Evolutionary conservation across 129 eudicot genomes (phyloP), one percentile per base, ranked within the genome.

Genomic region (Gnaphalium uliginosum): DNA sequence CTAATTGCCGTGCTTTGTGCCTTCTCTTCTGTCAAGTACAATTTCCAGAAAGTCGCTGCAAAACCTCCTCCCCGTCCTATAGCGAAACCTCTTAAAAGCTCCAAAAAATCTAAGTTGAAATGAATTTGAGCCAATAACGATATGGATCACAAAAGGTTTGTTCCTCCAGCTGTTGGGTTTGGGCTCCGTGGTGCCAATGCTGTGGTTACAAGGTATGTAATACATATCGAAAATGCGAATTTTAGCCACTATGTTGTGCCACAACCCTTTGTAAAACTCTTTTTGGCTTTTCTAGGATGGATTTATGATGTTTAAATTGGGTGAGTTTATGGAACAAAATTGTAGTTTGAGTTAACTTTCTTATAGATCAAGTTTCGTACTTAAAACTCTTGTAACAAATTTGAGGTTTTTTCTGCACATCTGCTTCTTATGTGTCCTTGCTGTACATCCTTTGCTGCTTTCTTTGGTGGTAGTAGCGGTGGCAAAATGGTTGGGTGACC

Each of bases 51-150:
- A 79, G 87, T 76, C 23, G 37, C 69, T 25, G 72, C 75, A 79
- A 82, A 73, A 66, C 77, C 88, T 58, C 72, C 90, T 3, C 78
- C 87, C 39, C 87, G 79, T 29, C 86, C 90, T 0, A 33, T 83
- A 5, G 92, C 92, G 17, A 89, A 84, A 73, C 98, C 98, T 81
- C 80, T 93, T 33, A 83, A 90, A 73, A 86, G 96, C 86, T 93
- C 98, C n/a, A 67, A 82, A 64, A 93, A 93, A 74, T 86, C 96
- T 14, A 93, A 93, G 91, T 86, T 90, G 23, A 93, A 74, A 79
- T 93, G 84, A 90, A 4, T 29, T 51, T 50, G 67, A 23, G 29
- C 23, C 29, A 43, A 24, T 32, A 30, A 66, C 37, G 56, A 73
- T 70, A 2, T 53, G 46, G 73, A 18, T 72, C 19, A 57, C 51